Evolutionary conservation across 73 alveolate genomes (phyloP).

Genomic region (Paramecium sonneborni): DNA sequence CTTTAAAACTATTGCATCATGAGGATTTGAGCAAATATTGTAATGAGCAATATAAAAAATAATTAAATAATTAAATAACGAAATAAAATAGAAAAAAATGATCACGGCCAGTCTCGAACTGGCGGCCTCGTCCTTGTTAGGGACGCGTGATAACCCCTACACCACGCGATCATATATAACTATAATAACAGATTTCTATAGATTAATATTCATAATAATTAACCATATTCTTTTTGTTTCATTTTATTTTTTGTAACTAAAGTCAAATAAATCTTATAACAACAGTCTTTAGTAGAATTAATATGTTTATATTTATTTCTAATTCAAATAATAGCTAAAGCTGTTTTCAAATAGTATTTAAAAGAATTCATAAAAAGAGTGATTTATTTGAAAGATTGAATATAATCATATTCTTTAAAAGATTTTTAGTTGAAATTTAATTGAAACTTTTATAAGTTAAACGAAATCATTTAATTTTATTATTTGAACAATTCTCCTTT

Average conservation of each 20-base stretch:
- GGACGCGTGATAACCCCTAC: slow-evolving; percentile 67
- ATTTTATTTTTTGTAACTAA: background rate
- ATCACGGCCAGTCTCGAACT: slow-evolving; percentile 66
- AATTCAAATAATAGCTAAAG: background rate
- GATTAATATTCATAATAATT: background rate
- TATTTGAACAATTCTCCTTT: too few species aligned
- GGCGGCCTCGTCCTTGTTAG: slow-evolving; percentile 67
- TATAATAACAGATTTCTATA: background rate
- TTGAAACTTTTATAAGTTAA: too few species aligned
- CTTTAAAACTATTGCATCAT: slow-evolving; percentile 8
- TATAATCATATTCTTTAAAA: too few species aligned
- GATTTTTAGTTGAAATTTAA: too few species aligned
- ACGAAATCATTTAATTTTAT: too few species aligned
- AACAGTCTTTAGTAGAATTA: too few species aligned
- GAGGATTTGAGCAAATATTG: background rate
- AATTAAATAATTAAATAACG: background rate
- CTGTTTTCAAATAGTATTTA: background rate
- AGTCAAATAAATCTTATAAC: background rate
- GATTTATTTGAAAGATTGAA: slow-evolving; percentile 59
- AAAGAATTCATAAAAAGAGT: slow-evolving; percentile 56
- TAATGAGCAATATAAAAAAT: background rate
- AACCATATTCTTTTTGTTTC: background rate
- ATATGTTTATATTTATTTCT: slow-evolving; percentile 65
- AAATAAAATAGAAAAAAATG: slow-evolving; percentile 21
- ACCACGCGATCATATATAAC: slow-evolving; percentile 58